Base-by-base conservation (phyloP, 257 asterid species). In the Forsythia viridissima region DNA sequence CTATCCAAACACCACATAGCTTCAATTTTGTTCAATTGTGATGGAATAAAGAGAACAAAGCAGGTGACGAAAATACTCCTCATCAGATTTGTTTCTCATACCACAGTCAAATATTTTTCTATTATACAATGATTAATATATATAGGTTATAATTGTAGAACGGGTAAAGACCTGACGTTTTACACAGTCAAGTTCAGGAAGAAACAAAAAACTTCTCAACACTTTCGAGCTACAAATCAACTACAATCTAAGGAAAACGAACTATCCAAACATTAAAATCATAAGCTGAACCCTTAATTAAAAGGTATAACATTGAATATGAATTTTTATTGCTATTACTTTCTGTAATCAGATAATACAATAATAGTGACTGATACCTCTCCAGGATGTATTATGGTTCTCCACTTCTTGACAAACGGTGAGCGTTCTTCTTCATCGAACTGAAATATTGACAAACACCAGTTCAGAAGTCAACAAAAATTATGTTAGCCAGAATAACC, bases 351-450 rank as follows among this genome's bases (percentile, higher is more conserved):
- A 76, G 79, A 40, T 59, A 72, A 63, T 70, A 66, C 38, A 59
- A 46, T 44, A 76, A 75, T 48, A 48, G 59, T 48, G 59, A 48
- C 20, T 13, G 20, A 81, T 84, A 92, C 98, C 98, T 94, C 97
- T 52, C 98, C 98, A 42, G 98, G 98, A 87, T 94, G 98, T 77
- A 94, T 90, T 83, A 94, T 89, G 42, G 98, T 94, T 78, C 92
- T 94, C 89, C 52, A 77, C 80, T 89, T 94, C 88, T 94, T 94
- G 74, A 94, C 94, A 73, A 94, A 94, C 48, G 98, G 98, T 13
- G 97, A 94, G 3, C 98, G 96, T 70, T 97, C 87, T 80, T 94
- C 97, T 81, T 94, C 98, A 82, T 92, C 90, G 83, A 94, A 94
- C 98, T 94, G 91, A 71, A 80, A 80, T 69, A 65, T 51, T 46